A percentile compares a stretch with the other conserved stretches of the same genome.
Conservation (phyloP, 2,329 filamentous ascomycete genomes). For the Fusarium sp. region DNA sequence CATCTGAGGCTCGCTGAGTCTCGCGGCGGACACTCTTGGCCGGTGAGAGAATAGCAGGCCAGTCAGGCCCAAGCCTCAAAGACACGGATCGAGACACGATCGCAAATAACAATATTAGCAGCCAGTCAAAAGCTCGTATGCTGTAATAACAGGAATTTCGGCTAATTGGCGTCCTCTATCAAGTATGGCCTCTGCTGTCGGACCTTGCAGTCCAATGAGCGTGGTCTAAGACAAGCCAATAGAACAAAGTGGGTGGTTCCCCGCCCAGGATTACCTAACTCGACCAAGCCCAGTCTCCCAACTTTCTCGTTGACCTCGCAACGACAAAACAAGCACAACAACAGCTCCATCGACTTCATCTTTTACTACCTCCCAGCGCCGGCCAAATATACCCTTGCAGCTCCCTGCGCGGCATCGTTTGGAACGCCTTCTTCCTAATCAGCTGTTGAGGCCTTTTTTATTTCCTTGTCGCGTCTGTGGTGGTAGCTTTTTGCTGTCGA, state of each 20-base stretch:
- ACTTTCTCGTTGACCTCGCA: constrained; percentile 58
- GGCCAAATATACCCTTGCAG: constrained; percentile 41
- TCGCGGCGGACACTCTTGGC: constrained; percentile 16
- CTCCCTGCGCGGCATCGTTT: constrained; percentile 30
- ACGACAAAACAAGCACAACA: constrained; percentile 59
- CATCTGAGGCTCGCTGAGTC: constrained; percentile 19
- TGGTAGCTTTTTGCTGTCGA: constrained; percentile 22
- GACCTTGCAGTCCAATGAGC: constrained; percentile 13
- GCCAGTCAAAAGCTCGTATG: constrained; percentile 36
- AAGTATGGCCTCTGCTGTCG: constrained; percentile 4
- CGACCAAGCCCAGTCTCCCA: constrained; percentile 39
- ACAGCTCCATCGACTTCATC: constrained; percentile 48
- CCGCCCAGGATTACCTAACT: constrained; percentile 41
- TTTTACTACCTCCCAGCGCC: constrained; percentile 47
- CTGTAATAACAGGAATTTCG: constrained; percentile 42
- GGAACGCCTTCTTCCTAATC: constrained; percentile 18
- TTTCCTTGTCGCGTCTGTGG: constrained; percentile 31
- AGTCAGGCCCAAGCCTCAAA: constrained; percentile 32
- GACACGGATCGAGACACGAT: constrained; percentile 37
- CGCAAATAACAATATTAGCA: constrained; percentile 21
- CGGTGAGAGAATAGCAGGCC: constrained; percentile 28
- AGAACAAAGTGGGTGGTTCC: constrained; percentile 20
- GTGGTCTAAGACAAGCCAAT: constrained; percentile 25
- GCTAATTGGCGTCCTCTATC: constrained; percentile 41
- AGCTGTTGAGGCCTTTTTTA: constrained; percentile 19